Percentiles rank a stretch among this genome's conserved stretches.
Conservation (phyloP, 331 rosid genomes). For the Erythrophleum ivorense region DNA sequence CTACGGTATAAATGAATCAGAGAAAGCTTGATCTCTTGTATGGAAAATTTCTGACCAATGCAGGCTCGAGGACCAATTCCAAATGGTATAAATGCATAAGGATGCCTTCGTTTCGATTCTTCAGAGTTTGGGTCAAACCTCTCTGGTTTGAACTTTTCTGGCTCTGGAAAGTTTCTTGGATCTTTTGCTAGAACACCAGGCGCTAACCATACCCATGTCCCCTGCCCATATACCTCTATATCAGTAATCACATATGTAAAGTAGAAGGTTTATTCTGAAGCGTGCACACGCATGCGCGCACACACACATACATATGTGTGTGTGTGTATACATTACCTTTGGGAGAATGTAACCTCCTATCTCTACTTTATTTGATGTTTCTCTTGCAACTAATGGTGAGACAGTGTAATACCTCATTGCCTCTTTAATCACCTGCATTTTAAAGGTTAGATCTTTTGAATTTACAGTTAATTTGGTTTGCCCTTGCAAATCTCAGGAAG, state of each 20-base stretch:
- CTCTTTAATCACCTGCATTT: slow-evolving; percentile 84
- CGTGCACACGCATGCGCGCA: not conserved
- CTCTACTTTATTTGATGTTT: slow-evolving; percentile 78
- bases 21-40: slow-evolving; percentile 82
- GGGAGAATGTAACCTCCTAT: slow-evolving; percentile 95
- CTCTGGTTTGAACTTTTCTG: slow-evolving; percentile 90
- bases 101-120: slow-evolving; percentile 84
- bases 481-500: not conserved
- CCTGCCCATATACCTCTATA: slow-evolving; percentile 53
- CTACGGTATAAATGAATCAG: slow-evolving; percentile 79
- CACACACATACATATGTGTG: not conserved
- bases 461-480: not conserved
- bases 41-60: slow-evolving; percentile 83
- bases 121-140: slow-evolving; percentile 81
- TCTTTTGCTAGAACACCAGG: slow-evolving; percentile 92
- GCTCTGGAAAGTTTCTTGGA: slow-evolving; percentile 83
- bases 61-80: slow-evolving; percentile 95
- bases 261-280: not conserved
- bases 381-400: slow-evolving; percentile 94
- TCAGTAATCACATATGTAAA: slow-evolving; percentile 1
- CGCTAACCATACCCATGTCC: slow-evolving; percentile 95
- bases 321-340: slow-evolving; percentile 57
- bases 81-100: slow-evolving; percentile 85
- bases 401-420: slow-evolving; percentile 81
- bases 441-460: not conserved